Conservation (phyloP, 116 monocot species). For the Trichopus zeylanicus region DNA sequence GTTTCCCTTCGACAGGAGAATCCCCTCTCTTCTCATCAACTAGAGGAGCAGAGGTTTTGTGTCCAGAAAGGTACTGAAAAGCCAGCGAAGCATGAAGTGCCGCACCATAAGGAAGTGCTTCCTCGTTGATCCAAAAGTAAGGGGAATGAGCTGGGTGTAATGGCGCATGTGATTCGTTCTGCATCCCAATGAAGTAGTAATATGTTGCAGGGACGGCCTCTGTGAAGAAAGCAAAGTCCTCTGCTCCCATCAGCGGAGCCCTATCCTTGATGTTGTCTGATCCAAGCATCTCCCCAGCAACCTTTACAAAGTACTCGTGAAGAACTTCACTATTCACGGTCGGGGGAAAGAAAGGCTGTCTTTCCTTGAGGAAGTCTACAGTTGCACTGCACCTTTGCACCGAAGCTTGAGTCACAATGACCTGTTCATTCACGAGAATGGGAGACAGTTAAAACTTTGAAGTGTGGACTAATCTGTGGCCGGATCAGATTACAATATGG, state of each 20-base stretch:
- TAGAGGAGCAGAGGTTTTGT: background rate
- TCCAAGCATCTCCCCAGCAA: constrained; percentile 56
- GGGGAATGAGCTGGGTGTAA: constrained; percentile 46
- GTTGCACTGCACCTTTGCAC: constrained; percentile 84
- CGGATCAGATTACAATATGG: no score
- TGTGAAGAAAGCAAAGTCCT: constrained; percentile 56
- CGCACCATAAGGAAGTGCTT: constrained; percentile 59
- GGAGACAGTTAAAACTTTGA: no score
- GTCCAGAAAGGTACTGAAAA: constrained; percentile 29
- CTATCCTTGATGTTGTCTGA: constrained; percentile 24
- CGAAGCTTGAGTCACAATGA: constrained; percentile 75
- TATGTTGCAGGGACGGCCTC: constrained; percentile 38
- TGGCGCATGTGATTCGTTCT: constrained; percentile 18
- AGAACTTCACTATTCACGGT: constrained; percentile 62
- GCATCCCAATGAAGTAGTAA: constrained; percentile 85
- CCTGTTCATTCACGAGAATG: constrained; percentile 26
- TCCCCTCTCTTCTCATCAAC: constrained; percentile 2
- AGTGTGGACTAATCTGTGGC: no score
- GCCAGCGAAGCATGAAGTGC: constrained; percentile 80
- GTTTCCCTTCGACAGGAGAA: background rate
- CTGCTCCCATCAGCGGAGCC: constrained; percentile 40
- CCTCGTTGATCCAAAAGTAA: constrained; percentile 56
- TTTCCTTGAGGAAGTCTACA: constrained; percentile 47
- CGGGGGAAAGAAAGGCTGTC: constrained; percentile 39
- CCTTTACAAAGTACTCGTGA: constrained; percentile 49